Evolutionary conservation across 2,329 filamentous ascomycete genomes (phyloP).

Genomic region (Fusarium oligoseptatum): DNA sequence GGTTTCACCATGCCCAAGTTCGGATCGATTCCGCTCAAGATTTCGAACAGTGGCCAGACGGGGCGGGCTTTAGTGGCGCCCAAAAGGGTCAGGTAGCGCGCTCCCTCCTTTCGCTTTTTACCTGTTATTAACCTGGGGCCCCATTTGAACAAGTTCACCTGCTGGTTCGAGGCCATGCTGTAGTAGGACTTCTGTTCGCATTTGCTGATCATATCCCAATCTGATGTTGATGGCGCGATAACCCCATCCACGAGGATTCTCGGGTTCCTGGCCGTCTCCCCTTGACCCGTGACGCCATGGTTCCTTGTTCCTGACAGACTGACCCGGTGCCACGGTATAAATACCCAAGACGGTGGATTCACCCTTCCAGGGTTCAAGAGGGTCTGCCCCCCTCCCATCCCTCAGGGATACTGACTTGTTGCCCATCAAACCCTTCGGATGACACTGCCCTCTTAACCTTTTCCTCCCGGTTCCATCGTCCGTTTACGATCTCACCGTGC

Average conservation of each 20-base stretch:
- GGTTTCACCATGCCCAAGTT: neutral
- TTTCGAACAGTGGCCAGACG: neutral
- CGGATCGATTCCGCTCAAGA: neutral
- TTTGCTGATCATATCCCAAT: conserved; percentile 34
- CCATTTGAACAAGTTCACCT: neutral
- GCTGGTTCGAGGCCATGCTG: neutral
- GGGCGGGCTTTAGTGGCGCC: neutral
- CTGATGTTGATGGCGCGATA: conserved; percentile 28
- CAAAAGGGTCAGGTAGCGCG: neutral
- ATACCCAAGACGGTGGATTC: conserved; percentile 12
- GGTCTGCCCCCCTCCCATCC: neutral
- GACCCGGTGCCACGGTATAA: conserved; percentile 20
- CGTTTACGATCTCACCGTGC: neutral
- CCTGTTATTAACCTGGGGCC: neutral
- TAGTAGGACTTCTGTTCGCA: neutral
- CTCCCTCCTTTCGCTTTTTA: neutral
- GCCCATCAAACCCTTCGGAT: neutral
- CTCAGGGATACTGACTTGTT: conserved; percentile 28
- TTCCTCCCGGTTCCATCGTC: neutral
- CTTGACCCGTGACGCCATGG: neutral
- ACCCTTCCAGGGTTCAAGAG: conserved; percentile 13
- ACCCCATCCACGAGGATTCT: neutral
- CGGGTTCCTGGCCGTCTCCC: conserved; percentile 6
- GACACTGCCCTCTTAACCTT: neutral
- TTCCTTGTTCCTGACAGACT: neutral